Base-by-base conservation (phyloP, 139 green algal genomes). In the Ettlia oleoabundans region DNA sequence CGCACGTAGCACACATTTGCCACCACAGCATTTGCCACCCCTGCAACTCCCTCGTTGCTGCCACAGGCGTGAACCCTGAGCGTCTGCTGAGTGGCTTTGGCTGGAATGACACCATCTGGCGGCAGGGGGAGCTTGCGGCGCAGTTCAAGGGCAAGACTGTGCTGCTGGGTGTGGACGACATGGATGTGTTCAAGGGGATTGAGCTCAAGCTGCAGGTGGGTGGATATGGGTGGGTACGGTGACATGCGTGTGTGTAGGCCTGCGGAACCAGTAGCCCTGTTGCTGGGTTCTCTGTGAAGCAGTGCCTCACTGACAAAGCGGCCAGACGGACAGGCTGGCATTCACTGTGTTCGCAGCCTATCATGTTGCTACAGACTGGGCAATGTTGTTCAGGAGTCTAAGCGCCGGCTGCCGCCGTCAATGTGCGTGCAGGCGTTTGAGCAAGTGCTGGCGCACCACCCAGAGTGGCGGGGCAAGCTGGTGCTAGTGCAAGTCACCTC, bases 131-230 rank as follows among this genome's bases (percentile, higher is more conserved):
- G 93, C 90, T 99, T 62, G 51, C 88, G 68, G 88, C 88, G 15
- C 86, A 90, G 86, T 90, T 90, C 55, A 53, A 86, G 78, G 87
- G 84, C 58, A 88, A 92, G 86, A 96, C 84, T 33, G 88, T 98
- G 58, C 82, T 99, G 74, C 75, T 99, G 51, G 97, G 95, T 13
- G 90, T 98, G 51, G 97, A 99, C 80, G 97, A 99, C 89, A 93
- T 99, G 91, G 97, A 99, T 84, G 78, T 94, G 55, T 99, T 99
- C 90, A 99, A 99, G 87, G 93, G 92, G 43, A 93, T 96, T 58
- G 92, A 93, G 67, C 87, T 96, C 21, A 96, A 96, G 83, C 68
- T 94, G 63, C 79, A 92, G 78, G 91, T 69, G 76, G 55, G 55
- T 28, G 18, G 18, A n/a, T n/a, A n/a, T n/a, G n/a, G n/a, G n/a